These are phyloP conservation scores for Epichloe baconii DNA, from an alignment of 2,329 filamentous ascomycete species.

Conservation along the genomic window DNA sequence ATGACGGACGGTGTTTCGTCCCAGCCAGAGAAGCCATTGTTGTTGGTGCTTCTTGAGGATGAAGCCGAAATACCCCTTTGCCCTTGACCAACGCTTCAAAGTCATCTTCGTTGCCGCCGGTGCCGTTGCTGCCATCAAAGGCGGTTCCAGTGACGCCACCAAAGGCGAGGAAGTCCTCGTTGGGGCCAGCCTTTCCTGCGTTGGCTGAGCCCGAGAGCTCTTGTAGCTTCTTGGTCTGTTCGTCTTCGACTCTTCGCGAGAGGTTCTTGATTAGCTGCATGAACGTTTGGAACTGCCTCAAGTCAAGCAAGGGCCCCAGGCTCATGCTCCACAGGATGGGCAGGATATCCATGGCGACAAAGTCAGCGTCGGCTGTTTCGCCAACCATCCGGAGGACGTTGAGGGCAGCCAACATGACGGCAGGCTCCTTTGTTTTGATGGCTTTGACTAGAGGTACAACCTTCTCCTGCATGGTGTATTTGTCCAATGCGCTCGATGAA, in stretches of 20 bases:
- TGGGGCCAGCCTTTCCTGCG: slow-evolving; percentile 33
- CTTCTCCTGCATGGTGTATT: slow-evolving; percentile 97
- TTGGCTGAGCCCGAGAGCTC: slow-evolving; percentile 56
- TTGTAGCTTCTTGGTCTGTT: slow-evolving; percentile 78
- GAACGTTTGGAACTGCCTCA: slow-evolving; percentile 78
- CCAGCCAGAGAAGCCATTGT: slow-evolving; percentile 36
- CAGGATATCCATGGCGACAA: slow-evolving; percentile 80
- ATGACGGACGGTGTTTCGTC: slow-evolving; percentile 27
- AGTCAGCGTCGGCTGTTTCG: slow-evolving; percentile 71
- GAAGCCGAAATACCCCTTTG: slow-evolving; percentile 21
- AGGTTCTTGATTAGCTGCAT: slow-evolving; percentile 79
- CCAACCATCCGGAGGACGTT: slow-evolving; percentile 77
- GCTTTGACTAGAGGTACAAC: slow-evolving; percentile 79
- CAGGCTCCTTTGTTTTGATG: slow-evolving; percentile 96
- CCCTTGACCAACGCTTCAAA: slow-evolving; percentile 88
- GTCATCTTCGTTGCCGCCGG: slow-evolving; percentile 50
- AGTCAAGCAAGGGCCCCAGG: slow-evolving; percentile 74
- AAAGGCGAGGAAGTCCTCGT: slow-evolving; percentile 59
- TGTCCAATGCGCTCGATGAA: slow-evolving; percentile 74
- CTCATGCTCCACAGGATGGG: slow-evolving; percentile 88
- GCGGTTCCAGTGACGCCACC: slow-evolving; percentile 50
- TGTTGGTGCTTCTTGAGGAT: slow-evolving; percentile 19
- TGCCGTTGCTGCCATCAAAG: slow-evolving; percentile 31
- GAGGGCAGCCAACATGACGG: slow-evolving; percentile 89
- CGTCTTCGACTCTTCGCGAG: slow-evolving; percentile 69